Base-by-base conservation (phyloP, 2,329 filamentous ascomycete genomes). In the Aspergillus hortae region DNA sequence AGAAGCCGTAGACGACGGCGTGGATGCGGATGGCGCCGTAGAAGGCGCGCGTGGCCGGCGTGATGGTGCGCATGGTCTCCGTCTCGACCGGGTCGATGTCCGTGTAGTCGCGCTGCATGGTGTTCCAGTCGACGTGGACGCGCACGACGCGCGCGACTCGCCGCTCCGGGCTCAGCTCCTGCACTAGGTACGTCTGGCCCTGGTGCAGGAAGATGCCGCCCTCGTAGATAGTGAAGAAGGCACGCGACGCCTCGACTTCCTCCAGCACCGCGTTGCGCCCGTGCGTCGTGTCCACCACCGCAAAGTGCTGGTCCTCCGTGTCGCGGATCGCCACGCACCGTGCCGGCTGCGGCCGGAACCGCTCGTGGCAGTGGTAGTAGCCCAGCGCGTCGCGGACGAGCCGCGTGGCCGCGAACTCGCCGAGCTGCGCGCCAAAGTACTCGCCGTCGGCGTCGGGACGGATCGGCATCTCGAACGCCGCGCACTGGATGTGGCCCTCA, bases 191-290 rank as follows among this genome's bases (percentile, higher is more conserved):
- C 1, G 87, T 92, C 57, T 85, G 85, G n/a, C 94, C 94, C 73
- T 99, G 94, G 63, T 99, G 94, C 4, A 99, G 78, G 74, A 95
- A 99, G 56, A 99, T 96, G 42, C 90, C 94, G 11, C 94, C 94
- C 68, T 97, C 92, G 70, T 99, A 99, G 54, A 99, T 82, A 1
- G 91, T 96, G 71, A 96, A 97, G 60, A 90, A 92, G 1, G 92
- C 92, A n/a, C 94, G 85, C 1, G 89, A 94, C 1, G 91, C 90
- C 72, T 97, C 94, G n/a, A 99, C 81, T 72, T 97, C 92, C 75
- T 99, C 94, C 1, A 99, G 80, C 0, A 99, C 88, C 0, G 86
- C 76, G 66, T 97, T 97, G 49, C 84, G 83, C 23, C 86, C 86
- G 59, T 94, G 83, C 0, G 90, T 78, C 12, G 87, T 87, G 73